Evolutionary conservation across 2,329 filamentous ascomycete species (phyloP).

Genomic region (Falciphora oryzae): DNA sequence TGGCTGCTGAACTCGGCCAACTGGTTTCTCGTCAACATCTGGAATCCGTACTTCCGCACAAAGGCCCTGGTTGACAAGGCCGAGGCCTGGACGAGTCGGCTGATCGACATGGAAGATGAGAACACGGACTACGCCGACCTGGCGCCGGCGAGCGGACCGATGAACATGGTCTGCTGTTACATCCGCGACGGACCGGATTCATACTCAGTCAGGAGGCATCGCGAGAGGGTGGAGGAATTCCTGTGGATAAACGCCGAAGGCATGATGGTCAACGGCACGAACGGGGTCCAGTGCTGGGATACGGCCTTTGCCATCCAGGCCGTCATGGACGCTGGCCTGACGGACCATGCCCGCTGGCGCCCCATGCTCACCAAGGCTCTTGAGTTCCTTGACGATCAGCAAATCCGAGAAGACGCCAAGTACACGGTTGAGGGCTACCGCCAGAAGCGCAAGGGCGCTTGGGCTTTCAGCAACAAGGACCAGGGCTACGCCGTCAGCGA

Average conservation of each 20-base stretch:
- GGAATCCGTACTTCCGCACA: slow-evolving; percentile 69
- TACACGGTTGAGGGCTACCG: slow-evolving; percentile 80
- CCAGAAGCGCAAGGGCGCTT: slow-evolving; percentile 85
- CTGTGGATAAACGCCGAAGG: slow-evolving; percentile 90
- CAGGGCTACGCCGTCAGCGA: slow-evolving; percentile 96
- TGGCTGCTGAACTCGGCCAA: slow-evolving; percentile 76
- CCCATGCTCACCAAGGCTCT: slow-evolving; percentile 80
- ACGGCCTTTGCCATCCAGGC: slow-evolving; percentile 86
- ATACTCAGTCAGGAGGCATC: slow-evolving; percentile 65
- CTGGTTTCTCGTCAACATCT: slow-evolving; percentile 72
- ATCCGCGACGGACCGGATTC: slow-evolving; percentile 75
- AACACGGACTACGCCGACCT: slow-evolving; percentile 86
- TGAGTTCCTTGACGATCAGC: slow-evolving; percentile 81
- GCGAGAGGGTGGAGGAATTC: slow-evolving; percentile 77
- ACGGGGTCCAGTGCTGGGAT: slow-evolving; percentile 98
- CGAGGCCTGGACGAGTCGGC: slow-evolving; percentile 73
- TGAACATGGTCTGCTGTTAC: slow-evolving; percentile 87
- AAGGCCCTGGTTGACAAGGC: slow-evolving; percentile 61
- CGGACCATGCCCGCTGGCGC: slow-evolving; percentile 69
- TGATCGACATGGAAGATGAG: slow-evolving; percentile 85
- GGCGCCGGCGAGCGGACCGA: slow-evolving; percentile 81
- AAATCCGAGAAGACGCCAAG: slow-evolving; percentile 77
- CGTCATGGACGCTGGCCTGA: slow-evolving; percentile 70
- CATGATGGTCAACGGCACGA: slow-evolving; percentile 92
- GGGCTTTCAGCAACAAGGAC: slow-evolving; percentile 88